phyloP scores from a whole-genome alignment of 345 rosid species.

The Boechera stricta region DNA sequence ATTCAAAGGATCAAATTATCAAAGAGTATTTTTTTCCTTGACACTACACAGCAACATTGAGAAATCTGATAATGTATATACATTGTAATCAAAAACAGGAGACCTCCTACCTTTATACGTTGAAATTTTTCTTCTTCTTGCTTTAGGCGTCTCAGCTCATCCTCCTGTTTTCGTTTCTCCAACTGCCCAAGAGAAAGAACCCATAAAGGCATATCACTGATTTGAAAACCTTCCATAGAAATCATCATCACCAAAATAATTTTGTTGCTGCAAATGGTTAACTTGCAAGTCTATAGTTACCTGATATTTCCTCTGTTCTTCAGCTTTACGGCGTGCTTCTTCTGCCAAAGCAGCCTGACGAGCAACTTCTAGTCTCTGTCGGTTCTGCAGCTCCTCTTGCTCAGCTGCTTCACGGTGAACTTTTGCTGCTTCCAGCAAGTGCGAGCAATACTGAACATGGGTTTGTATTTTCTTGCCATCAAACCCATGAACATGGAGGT shows the following conservation, averaged over 20 bases:
- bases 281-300: slow-evolving; percentile 46
- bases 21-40: background rate
- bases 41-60: slow-evolving; percentile 2
- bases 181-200: slow-evolving; percentile 56
- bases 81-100: slow-evolving; percentile 4
- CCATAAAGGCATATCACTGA: slow-evolving; percentile 22
- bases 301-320: slow-evolving; percentile 94
- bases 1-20: background rate
- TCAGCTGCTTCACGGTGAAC: slow-evolving; percentile 96
- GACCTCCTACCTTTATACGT: slow-evolving; percentile 75
- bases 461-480: slow-evolving; percentile 97
- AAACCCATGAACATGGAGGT: slow-evolving; percentile 91
- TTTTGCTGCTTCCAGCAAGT: slow-evolving; percentile 88
- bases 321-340: slow-evolving; percentile 98
- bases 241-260: background rate
- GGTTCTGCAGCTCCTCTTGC: slow-evolving; percentile 87
- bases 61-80: slow-evolving; percentile 13
- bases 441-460: slow-evolving; percentile 95
- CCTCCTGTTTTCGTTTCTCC: slow-evolving; percentile 95
- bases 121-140: slow-evolving; percentile 90
- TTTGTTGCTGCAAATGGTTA: slow-evolving; percentile 19
- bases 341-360: slow-evolving; percentile 96
- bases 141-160: slow-evolving; percentile 79
- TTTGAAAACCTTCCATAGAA: background rate
- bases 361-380: slow-evolving; percentile 92